Conservation (phyloP, 306 rosid genomes). For the Morella rubra region DNA sequence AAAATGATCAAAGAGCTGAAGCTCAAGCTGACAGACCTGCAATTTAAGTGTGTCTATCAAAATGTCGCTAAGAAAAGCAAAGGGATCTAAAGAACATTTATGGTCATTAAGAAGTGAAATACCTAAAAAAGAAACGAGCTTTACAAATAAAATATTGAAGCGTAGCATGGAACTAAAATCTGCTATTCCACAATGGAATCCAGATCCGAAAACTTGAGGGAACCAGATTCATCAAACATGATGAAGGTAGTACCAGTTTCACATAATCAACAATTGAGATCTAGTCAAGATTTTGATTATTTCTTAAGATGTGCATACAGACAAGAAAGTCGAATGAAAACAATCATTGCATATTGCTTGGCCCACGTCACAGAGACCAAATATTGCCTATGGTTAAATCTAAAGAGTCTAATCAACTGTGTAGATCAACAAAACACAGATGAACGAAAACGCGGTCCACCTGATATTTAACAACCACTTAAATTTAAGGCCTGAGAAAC, state of each 20-base stretch:
- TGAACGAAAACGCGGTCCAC: neutral
- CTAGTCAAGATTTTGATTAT: neutral
- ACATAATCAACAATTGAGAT: neutral
- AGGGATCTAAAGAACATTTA: neutral
- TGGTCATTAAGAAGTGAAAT: neutral
- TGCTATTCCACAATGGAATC: neutral
- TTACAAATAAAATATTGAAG: neutral
- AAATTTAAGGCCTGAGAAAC: neutral
- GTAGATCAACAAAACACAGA: neutral
- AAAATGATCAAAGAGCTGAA: constrained; percentile 91
- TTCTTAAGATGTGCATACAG: neutral
- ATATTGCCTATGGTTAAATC: neutral
- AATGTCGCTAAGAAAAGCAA: neutral
- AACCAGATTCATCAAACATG: neutral
- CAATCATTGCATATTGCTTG: neutral
- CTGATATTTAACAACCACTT: neutral
- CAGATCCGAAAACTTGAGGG: neutral
- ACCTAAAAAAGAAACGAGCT: neutral
- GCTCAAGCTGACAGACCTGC: constrained; percentile 99
- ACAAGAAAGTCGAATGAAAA: neutral
- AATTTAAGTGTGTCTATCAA: constrained; percentile 30
- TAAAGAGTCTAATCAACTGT: neutral
- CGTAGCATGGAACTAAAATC: neutral
- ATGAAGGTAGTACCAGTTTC: neutral
- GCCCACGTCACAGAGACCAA: neutral